These are phyloP conservation scores for Yamadazyma pseudoaaseri DNA, from an alignment of 1,139 yeast genomes.

Conservation along the genomic window DNA sequence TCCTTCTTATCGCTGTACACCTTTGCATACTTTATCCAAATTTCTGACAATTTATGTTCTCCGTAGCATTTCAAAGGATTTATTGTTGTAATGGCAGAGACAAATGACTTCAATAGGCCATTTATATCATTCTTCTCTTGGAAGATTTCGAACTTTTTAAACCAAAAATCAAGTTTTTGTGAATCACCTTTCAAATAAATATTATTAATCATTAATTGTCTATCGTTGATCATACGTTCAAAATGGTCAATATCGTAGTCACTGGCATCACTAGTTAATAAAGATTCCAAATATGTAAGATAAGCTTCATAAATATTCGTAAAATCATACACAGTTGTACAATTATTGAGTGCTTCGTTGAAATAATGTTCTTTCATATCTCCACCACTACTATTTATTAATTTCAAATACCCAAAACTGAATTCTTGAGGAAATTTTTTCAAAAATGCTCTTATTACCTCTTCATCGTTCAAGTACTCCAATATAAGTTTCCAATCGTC, in stretches of 20 bases:
- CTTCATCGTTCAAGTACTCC: conserved; percentile 24
- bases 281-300: conserved; percentile 31
- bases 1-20: conserved; percentile 60
- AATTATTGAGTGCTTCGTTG: conserved; percentile 45
- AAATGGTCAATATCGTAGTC: conserved; percentile 50
- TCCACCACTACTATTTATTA: conserved; percentile 28
- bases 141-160: conserved; percentile 47
- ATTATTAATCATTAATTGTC: conserved; percentile 63
- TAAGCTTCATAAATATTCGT: conserved; percentile 62
- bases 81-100: conserved; percentile 64
- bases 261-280: conserved; percentile 15
- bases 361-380: conserved; percentile 40
- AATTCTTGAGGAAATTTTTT: conserved; percentile 60
- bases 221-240: conserved; percentile 53
- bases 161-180: conserved; percentile 68
- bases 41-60: conserved; percentile 38
- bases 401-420: conserved; percentile 47
- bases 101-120: conserved; percentile 55
- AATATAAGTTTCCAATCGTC: conserved; percentile 13
- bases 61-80: conserved; percentile 57
- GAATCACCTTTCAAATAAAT: conserved; percentile 62
- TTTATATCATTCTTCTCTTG: conserved; percentile 27
- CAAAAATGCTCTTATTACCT: conserved; percentile 14
- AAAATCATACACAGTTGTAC: conserved; percentile 61
- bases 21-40: conserved; percentile 73